phyloP scores from a whole-genome alignment of 495 filamentous ascomycete genomes.

The Mytilinidion resinicola region DNA sequence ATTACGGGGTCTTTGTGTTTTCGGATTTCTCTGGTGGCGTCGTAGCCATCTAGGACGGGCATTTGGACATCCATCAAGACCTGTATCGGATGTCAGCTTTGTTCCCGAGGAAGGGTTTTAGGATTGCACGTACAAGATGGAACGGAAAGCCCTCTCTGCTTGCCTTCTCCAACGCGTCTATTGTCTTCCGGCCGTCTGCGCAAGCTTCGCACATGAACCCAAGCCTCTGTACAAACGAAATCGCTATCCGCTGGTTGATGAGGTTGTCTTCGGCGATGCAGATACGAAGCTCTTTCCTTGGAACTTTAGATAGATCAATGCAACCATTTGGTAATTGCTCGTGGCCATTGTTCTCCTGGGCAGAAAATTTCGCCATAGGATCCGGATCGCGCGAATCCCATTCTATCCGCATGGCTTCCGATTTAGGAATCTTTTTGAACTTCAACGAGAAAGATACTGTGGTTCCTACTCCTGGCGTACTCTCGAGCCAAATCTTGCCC shows the following conservation, averaged over 20 bases:
- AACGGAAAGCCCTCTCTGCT: constrained; percentile 63
- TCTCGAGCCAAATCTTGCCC: constrained; percentile 76
- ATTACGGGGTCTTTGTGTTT: constrained; percentile 67
- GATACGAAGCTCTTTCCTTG: constrained; percentile 70
- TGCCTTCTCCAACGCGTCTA: constrained; percentile 72
- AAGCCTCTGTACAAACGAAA: constrained; percentile 78
- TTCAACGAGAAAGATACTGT: constrained; percentile 78
- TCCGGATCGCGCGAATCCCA: constrained; percentile 38
- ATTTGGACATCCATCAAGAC: constrained; percentile 90
- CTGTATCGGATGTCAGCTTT: constrained; percentile 4
- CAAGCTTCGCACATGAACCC: constrained; percentile 79
- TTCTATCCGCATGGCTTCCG: constrained; percentile 16
- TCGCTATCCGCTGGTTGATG: constrained; percentile 79
- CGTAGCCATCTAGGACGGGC: constrained; percentile 90
- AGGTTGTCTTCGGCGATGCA: constrained; percentile 90
- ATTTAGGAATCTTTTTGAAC: constrained; percentile 63
- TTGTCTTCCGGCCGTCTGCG: constrained; percentile 76
- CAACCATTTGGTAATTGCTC: constrained; percentile 8
- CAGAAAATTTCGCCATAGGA: constrained; percentile 54
- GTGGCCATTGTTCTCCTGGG: constrained; percentile 29
- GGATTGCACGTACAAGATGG: constrained; percentile 52
- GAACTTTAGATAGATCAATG: constrained; percentile 59
- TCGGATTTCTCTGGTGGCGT: constrained; percentile 75
- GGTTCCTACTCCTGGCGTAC: constrained; percentile 65
- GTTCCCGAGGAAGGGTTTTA: background rate